Conservation (phyloP, 176 grass and related monocot species). For the Saccharum officinarum region DNA sequence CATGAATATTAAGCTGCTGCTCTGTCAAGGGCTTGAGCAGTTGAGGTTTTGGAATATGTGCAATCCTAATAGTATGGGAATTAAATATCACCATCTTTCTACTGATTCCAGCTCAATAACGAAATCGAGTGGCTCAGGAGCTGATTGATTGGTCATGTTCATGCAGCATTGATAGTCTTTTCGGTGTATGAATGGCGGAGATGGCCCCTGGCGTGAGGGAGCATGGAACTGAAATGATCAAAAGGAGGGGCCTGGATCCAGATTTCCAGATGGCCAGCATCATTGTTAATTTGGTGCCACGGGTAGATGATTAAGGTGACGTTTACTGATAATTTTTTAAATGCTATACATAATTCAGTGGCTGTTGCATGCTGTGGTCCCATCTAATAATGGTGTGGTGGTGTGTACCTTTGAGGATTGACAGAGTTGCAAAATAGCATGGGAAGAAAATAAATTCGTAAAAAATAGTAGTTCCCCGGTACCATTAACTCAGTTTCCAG, state of each 20-base stretch:
- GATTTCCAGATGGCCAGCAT: slow-evolving; percentile 58
- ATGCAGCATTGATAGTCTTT: slow-evolving; percentile 31
- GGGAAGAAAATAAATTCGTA: neutral
- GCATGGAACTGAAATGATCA: slow-evolving; percentile 49
- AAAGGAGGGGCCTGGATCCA: slow-evolving; percentile 48
- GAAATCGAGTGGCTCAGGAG: slow-evolving; percentile 36
- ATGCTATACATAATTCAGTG: slow-evolving; percentile 31
- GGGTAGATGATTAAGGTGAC: slow-evolving; percentile 45
- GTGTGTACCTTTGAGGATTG: slow-evolving; percentile 40
- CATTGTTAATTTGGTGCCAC: slow-evolving; percentile 55
- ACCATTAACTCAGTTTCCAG: neutral
- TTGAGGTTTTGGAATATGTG: slow-evolving; percentile 21
- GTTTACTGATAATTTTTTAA: slow-evolving; percentile 44
- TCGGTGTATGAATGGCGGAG: slow-evolving; percentile 37
- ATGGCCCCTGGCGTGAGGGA: slow-evolving; percentile 49
- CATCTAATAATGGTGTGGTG: slow-evolving; percentile 37
- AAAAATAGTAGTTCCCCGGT: neutral
- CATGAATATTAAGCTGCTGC: neutral
- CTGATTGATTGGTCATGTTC: slow-evolving; percentile 51
- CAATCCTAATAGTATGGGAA: slow-evolving; percentile 22
- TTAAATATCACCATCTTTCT: slow-evolving; percentile 19
- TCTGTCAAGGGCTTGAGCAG: slow-evolving; percentile 20
- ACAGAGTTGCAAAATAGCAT: slow-evolving; percentile 32
- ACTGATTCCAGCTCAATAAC: slow-evolving; percentile 46
- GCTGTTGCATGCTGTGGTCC: slow-evolving; percentile 35